Base-by-base conservation (phyloP, 163 green algal genomes). In the Trebouxia gelatinosa region DNA sequence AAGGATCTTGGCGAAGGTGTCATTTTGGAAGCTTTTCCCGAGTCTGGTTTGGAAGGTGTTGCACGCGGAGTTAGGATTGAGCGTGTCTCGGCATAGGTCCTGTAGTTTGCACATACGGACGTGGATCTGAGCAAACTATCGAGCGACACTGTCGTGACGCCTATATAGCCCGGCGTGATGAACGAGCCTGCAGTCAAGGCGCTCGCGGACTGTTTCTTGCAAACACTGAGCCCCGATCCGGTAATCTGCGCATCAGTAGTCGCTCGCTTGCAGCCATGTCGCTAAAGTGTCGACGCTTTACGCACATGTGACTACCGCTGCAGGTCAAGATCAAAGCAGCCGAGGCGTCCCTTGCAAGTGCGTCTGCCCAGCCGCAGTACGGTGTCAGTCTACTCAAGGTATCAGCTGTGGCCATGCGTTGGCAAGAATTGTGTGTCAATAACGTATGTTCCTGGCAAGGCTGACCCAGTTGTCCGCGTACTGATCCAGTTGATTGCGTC, bases 271-370 rank as follows among this genome's bases (percentile, higher is more conserved):
- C n/a, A n/a, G n/a, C n/a, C n/a, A n/a, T n/a, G n/a, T n/a, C n/a
- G n/a, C n/a, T n/a, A n/a, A n/a, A n/a, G n/a, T n/a, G n/a, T n/a
- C n/a, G n/a, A n/a, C n/a, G n/a, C n/a, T n/a, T n/a, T n/a, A n/a
- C n/a, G n/a, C n/a, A n/a, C n/a, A n/a, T n/a, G n/a, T n/a, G n/a
- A n/a, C n/a, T n/a, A n/a, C n/a, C 50, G 16, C 3, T 75, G 85
- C 89, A 97, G 89, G 90, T 89, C 62, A 76, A 89, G 31, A 94
- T 96, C 66, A 94, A 93, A 66, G 81, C 89, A 39, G 94, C 94
- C 0, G 93, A 97, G 79, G 88, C 84, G 32, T 87, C 88, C 26
- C 81, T 98, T 5, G 94, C 95, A 78, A 64, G 71, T 1, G 80
- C 85, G 0, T 80, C 85, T 0, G 40, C 86, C 61, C 89, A 97